Conservation (phyloP, 2,329 filamentous ascomycete genomes). For the Beauveria scarabaeidicola region DNA sequence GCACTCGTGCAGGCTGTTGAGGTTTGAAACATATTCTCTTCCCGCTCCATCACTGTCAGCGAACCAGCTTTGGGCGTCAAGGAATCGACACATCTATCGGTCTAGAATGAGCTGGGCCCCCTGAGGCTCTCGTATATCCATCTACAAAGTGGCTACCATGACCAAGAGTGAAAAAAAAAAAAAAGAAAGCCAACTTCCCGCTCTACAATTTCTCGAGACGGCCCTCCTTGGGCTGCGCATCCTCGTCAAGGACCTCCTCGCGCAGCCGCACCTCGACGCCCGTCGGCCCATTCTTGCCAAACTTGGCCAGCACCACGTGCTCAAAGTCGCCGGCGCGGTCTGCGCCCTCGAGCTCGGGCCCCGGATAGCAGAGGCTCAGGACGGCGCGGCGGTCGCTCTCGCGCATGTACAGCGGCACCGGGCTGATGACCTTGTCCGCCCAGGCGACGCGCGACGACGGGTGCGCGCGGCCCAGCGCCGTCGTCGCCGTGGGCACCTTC, state of each 20-base stretch:
- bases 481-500: conserved; percentile 32
- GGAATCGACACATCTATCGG: too few species aligned
- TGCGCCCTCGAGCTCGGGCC: conserved; percentile 41
- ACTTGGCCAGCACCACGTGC: conserved; percentile 49
- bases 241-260: conserved; percentile 40
- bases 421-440: conserved; percentile 55
- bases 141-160: background rate
- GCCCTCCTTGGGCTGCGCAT: conserved; percentile 22
- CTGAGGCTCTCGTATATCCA: background rate
- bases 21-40: too few species aligned
- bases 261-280: conserved; percentile 44
- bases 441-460: conserved; percentile 41
- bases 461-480: conserved; percentile 30
- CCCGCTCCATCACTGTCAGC: background rate
- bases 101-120: too few species aligned
- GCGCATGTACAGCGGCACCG: conserved; percentile 37
- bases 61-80: background rate
- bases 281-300: conserved; percentile 41
- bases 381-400: conserved; percentile 39
- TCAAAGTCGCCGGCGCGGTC: conserved; percentile 48
- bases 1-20: too few species aligned
- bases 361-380: conserved; percentile 49
- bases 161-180: background rate
- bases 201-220: conserved; percentile 20
- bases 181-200: background rate